phyloP scores from a whole-genome alignment of 2,329 filamentous ascomycete species.

The Fusarium armeniacum region DNA sequence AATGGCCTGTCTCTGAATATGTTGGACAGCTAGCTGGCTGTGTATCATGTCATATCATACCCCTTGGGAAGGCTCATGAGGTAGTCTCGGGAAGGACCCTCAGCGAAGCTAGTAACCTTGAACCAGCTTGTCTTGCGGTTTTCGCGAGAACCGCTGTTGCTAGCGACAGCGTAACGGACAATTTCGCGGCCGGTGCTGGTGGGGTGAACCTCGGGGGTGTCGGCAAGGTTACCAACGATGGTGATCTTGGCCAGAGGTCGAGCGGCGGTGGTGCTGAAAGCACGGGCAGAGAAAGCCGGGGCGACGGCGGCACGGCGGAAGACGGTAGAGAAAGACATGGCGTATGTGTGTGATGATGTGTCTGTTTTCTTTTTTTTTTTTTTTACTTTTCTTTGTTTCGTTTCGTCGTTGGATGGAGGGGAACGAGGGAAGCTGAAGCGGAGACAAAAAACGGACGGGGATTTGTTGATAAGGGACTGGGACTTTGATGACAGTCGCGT shows the following conservation, averaged over 20 bases:
- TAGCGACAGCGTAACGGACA: conserved; percentile 82
- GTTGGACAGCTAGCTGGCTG: neutral
- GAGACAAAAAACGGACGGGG: conserved; percentile 9
- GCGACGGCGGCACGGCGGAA: conserved; percentile 65
- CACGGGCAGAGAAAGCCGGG: conserved; percentile 68
- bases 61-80: conserved; percentile 84
- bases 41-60: conserved; percentile 67
- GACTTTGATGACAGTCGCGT: conserved; percentile 40
- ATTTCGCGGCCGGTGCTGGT: conserved; percentile 80
- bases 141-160: conserved; percentile 74
- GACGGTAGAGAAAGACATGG: conserved; percentile 67
- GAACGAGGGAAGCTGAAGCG: conserved; percentile 18
- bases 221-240: conserved; percentile 86
- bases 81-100: conserved; percentile 78
- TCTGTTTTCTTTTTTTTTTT: neutral
- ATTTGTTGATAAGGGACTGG: conserved; percentile 25
- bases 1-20: conserved; percentile 1
- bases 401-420: conserved; percentile 13
- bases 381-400: conserved; percentile 4
- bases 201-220: conserved; percentile 79
- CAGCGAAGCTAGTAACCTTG: conserved; percentile 79
- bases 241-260: conserved; percentile 82
- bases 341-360: neutral
- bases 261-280: conserved; percentile 80
- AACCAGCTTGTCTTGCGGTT: conserved; percentile 89